These are phyloP conservation scores for Gymnopilus dilepis DNA, from an alignment of 768 basidiomycete genomes.

Conservation along the genomic window DNA sequence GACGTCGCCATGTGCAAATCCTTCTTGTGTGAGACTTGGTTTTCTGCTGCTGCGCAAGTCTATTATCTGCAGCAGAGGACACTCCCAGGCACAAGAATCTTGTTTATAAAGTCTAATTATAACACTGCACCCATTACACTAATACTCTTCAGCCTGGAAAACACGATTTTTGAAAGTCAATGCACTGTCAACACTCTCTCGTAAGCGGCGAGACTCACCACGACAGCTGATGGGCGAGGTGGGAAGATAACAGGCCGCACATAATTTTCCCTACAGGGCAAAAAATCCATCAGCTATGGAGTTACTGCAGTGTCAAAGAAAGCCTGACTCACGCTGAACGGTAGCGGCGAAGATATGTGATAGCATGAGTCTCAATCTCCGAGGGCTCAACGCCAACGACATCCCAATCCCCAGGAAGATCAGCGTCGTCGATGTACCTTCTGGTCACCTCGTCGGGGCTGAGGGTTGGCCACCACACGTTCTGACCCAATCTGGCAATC, in stretches of 20 bases:
- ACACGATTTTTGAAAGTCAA: constrained; percentile 8
- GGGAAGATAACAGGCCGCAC: constrained; percentile 72
- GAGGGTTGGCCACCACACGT: constrained; percentile 90
- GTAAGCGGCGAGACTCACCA: constrained; percentile 37
- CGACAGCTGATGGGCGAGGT: constrained; percentile 42
- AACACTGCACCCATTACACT: constrained; percentile 25
- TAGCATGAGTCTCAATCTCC: constrained; percentile 84
- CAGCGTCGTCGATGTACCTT: constrained; percentile 83
- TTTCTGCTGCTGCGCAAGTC: constrained; percentile 26
- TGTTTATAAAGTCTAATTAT: constrained; percentile 28
- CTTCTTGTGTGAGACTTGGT: constrained; percentile 23
- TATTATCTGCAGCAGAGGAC: constrained; percentile 4
- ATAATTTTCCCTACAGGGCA: constrained; percentile 59
- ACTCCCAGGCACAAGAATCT: constrained; percentile 18
- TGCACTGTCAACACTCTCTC: constrained; percentile 17
- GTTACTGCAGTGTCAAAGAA: neutral
- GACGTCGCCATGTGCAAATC: constrained; percentile 23
- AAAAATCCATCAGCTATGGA: constrained; percentile 18
- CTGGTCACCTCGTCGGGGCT: constrained; percentile 91
- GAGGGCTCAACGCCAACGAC: constrained; percentile 80
- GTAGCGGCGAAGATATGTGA: constrained; percentile 89
- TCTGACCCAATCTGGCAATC: constrained; percentile 66
- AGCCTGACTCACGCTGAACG: constrained; percentile 76
- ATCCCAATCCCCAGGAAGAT: constrained; percentile 81
- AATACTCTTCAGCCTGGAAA: constrained; percentile 32